These are phyloP conservation scores for Lentinula novae-zelandiae DNA, from an alignment of 1,284 basidiomycete genomes.

Conservation along the genomic window DNA sequence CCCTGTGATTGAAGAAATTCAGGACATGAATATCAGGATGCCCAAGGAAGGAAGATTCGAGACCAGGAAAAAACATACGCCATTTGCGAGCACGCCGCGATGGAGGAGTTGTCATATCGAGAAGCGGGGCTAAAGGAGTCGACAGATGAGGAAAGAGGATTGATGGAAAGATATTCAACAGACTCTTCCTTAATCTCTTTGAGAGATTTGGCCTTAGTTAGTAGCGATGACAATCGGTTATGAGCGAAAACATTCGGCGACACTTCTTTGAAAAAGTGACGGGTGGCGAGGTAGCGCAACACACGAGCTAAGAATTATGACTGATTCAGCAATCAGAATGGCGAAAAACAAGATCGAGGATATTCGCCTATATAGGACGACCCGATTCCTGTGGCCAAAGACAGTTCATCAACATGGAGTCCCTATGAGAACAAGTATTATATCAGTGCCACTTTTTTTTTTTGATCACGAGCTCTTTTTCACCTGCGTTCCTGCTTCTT, in stretches of 20 bases:
- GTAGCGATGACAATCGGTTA: constrained; percentile 28
- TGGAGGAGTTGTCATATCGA: not conserved
- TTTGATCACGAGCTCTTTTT: not conserved
- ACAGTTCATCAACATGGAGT: constrained; percentile 21
- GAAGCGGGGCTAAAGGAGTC: not conserved
- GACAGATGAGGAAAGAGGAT: not conserved
- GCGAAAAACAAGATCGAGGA: not conserved
- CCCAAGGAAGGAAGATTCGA: not conserved
- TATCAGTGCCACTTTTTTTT: not conserved
- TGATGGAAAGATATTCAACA: constrained; percentile 10
- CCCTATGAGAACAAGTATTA: constrained; percentile 15
- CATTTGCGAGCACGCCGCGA: not conserved
- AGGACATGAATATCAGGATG: not conserved
- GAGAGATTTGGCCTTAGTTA: constrained; percentile 25
- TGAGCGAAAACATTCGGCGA: constrained; percentile 30
- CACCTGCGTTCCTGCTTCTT: constrained; percentile 15
- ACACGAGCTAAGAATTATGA: constrained; percentile 22
- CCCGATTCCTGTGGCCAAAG: constrained; percentile 18
- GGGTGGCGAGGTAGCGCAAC: constrained; percentile 29
- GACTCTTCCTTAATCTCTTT: constrained; percentile 16
- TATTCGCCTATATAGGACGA: constrained; percentile 17
- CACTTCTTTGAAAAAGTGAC: constrained; percentile 32
- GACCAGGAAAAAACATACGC: not conserved
- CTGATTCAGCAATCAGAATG: not conserved
- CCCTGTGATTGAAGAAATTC: not conserved